A percentile compares a stretch with the other conserved stretches of the same genome.
Evolutionary conservation across 495 filamentous ascomycete species (phyloP).

Genomic region (Xylaria scruposa): DNA sequence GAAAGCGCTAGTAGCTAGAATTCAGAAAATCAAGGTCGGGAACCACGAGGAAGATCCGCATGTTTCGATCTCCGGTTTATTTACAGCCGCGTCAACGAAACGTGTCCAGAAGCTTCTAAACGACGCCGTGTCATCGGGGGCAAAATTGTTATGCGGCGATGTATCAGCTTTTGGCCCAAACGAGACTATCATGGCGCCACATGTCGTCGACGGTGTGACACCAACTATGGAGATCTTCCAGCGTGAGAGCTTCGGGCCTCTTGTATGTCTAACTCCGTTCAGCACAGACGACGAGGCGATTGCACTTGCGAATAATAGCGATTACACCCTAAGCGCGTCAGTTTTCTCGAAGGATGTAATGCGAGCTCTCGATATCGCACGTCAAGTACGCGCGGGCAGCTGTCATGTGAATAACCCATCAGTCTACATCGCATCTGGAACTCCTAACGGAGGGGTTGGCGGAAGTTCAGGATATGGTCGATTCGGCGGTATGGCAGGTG

Average conservation of each 20-base stretch:
- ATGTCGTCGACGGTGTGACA: constrained; percentile 42
- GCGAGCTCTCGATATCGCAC: constrained; percentile 41
- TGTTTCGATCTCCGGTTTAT: constrained; percentile 57
- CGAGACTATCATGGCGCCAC: constrained; percentile 38
- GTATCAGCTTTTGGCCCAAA: constrained; percentile 35
- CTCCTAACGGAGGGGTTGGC: constrained; percentile 45
- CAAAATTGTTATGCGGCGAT: constrained; percentile 41
- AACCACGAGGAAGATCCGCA: constrained; percentile 50
- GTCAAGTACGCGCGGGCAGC: constrained; percentile 38
- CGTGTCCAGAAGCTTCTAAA: constrained; percentile 63
- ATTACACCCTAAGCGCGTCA: constrained; percentile 44
- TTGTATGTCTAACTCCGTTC: constrained; percentile 39
- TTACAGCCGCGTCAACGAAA: constrained; percentile 57
- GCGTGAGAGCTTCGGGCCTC: constrained; percentile 45
- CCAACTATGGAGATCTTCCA: constrained; percentile 42
- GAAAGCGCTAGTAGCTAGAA: constrained; percentile 30
- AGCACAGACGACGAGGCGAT: constrained; percentile 43
- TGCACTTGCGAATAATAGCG: constrained; percentile 40
- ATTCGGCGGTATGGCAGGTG: constrained; percentile 45
- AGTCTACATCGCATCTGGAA: constrained; percentile 43
- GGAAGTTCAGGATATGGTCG: constrained; percentile 47
- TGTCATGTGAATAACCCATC: constrained; percentile 48
- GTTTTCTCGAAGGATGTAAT: constrained; percentile 44
- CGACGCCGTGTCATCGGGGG: constrained; percentile 56
- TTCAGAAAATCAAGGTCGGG: constrained; percentile 35